A percentile compares a stretch with the other conserved stretches of the same genome.
phyloP scores from a whole-genome alignment of 768 basidiomycete genomes.

The Mycena rebaudengoi region DNA sequence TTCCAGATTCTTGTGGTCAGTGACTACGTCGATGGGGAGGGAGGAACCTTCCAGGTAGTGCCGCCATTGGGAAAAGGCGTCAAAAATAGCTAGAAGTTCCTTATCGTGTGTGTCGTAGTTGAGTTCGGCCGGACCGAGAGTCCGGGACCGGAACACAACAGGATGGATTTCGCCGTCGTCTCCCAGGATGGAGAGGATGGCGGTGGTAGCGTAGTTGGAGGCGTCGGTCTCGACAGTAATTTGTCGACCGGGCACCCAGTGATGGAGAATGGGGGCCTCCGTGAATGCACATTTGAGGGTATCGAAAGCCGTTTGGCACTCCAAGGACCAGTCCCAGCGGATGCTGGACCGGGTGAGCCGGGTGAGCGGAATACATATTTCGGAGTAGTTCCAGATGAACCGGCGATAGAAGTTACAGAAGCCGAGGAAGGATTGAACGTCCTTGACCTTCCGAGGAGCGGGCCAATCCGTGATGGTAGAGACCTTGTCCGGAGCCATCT shows the following conservation, averaged over 20 bases:
- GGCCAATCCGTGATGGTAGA: background rate
- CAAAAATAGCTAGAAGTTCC: constrained; percentile 52
- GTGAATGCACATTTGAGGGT: constrained; percentile 29
- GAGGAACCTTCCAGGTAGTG: constrained; percentile 35
- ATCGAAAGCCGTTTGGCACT: constrained; percentile 8
- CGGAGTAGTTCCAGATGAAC: constrained; percentile 27
- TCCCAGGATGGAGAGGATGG: constrained; percentile 10
- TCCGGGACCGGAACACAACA: constrained; percentile 18
- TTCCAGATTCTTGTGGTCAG: constrained; percentile 48
- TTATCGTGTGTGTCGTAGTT: constrained; percentile 55
- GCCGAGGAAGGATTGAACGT: background rate
- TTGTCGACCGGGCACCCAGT: constrained; percentile 1
- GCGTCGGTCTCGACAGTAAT: constrained; percentile 16
- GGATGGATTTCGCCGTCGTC: constrained; percentile 18
- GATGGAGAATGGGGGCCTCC: constrained; percentile 16
- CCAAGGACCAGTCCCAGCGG: background rate
- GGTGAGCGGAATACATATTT: constrained; percentile 23
- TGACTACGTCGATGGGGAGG: constrained; percentile 32
- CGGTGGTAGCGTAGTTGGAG: constrained; percentile 15
- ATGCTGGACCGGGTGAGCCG: constrained; percentile 27
- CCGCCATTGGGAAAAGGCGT: constrained; percentile 36
- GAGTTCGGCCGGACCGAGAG: constrained; percentile 35
- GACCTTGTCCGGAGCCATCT: background rate
- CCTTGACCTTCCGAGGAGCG: background rate
- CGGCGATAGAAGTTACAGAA: background rate